Base-by-base conservation (phyloP, 768 basidiomycete genomes). In the Boletus vinaceobasis region DNA sequence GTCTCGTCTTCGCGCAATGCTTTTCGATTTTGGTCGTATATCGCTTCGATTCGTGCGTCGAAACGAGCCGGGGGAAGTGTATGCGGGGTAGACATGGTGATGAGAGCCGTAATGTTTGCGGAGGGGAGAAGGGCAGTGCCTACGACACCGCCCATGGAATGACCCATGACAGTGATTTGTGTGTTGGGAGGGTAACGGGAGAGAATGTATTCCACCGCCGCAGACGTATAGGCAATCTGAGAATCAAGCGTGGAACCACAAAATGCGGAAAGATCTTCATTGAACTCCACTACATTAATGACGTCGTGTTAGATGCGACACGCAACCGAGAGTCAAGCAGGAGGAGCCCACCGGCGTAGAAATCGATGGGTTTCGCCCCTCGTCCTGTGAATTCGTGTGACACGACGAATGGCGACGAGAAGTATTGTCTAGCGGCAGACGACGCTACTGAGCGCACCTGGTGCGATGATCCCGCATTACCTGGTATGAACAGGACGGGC, bases 31-130 rank as follows among this genome's bases (percentile, higher is more conserved):
- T 65, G 68, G 11, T 64, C 57, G 66, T 94, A 98, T 54, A 97
- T 77, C n/a, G 66, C 70, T 56, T 93, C 88, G 48, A 98, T 83
- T 4, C 86, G 81, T 2, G 79, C 71, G 67, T 98, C 94, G 60
- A 98, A 88, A 1, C 93, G 83, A 2, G 88, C 91, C 0, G 97
- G 96, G 5, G 95, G 90, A 3, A 93, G 78, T 2, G 79, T 79
- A 64, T 97, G 92, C 0, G 97, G 97, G 0, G 96, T 91, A 1
- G 93, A 93, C 89, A 99, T 90, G n/a, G 97, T 98, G 65, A 98
- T 81, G 55, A 98, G 79, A 0, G 86, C 82, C 9, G 87, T 83
- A 38, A 96, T 83, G 50, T 83, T 70, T 8, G 68, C 60, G 7
- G 85, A 82, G 2, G 88, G 83, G 10, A 95, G 81, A 14, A 95